Conservation (phyloP, 192 early-diverging fungal genomes). For the Jimgerdemannia lactiflua region DNA sequence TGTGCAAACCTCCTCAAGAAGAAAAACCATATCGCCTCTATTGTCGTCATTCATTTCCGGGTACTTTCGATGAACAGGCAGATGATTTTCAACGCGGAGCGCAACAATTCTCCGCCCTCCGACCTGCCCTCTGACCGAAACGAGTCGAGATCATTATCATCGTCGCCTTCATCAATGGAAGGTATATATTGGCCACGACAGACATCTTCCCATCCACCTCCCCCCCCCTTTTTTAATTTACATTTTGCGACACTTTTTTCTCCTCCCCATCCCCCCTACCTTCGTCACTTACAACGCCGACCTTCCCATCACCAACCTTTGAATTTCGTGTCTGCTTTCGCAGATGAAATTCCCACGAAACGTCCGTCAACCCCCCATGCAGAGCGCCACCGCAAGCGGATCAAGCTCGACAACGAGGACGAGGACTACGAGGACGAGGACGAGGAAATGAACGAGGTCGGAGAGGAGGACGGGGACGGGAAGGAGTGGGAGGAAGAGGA, state of each 20-base stretch:
- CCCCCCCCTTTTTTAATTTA: not conserved
- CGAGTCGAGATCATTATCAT: slow-evolving; percentile 1
- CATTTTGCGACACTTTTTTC: not conserved
- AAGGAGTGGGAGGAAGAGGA: slow-evolving; percentile 31
- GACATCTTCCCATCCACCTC: too few species aligned
- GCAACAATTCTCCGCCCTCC: slow-evolving; percentile 2
- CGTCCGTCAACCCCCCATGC: not conserved
- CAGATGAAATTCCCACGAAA: not conserved
- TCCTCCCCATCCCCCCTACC: not conserved
- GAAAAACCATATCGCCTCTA: too few species aligned
- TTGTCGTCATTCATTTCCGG: too few species aligned
- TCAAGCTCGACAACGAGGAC: slow-evolving; percentile 6
- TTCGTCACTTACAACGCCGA: not conserved
- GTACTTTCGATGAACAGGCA: slow-evolving; percentile 2
- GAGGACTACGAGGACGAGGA: slow-evolving; percentile 20
- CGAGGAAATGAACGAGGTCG: slow-evolving; percentile 26
- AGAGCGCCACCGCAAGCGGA: not conserved
- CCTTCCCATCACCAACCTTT: not conserved
- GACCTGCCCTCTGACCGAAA: slow-evolving; percentile 4
- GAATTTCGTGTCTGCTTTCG: too few species aligned
- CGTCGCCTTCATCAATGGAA: slow-evolving; percentile 19
- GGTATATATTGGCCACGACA: not conserved
- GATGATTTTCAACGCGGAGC: slow-evolving; percentile 11
- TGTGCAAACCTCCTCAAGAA: too few species aligned
- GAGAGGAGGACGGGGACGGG: slow-evolving; percentile 28